A percentile compares a stretch with the other conserved stretches of the same genome.
These are phyloP conservation scores for Phytopythium chamaehyphon DNA, from an alignment of 352 stramenopile genomes.

Conservation along the genomic window DNA sequence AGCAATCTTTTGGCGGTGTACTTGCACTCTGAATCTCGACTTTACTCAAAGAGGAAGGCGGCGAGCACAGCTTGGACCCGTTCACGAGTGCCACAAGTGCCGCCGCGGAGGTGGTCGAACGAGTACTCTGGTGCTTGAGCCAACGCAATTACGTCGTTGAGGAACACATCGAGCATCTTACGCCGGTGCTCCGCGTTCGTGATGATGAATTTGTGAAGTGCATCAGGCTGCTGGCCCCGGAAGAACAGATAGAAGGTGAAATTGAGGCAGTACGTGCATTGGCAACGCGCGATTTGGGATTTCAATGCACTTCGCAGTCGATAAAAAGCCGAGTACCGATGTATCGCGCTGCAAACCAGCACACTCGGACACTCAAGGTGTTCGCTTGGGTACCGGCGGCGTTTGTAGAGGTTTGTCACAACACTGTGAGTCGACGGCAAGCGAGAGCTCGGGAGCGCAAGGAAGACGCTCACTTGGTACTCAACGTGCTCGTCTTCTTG, in stretches of 20 bases:
- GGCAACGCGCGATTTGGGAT: constrained; percentile 29
- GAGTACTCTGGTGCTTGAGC: no score
- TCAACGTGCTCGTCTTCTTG: constrained; percentile 27
- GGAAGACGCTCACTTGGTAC: constrained; percentile 49
- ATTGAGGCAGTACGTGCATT: constrained; percentile 56
- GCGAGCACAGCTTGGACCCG: no score
- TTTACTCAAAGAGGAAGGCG: no score
- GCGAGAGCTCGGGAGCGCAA: constrained; percentile 39
- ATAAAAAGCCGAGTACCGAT: constrained; percentile 59
- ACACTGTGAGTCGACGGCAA: no score
- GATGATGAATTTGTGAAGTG: constrained; percentile 24
- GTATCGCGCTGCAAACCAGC: constrained; percentile 41
- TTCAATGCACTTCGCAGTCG: constrained; percentile 37
- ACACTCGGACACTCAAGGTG: constrained; percentile 23
- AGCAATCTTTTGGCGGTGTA: no score
- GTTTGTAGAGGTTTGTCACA: no score
- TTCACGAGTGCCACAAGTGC: no score
- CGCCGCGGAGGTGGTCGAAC: no score
- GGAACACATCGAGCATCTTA: constrained; percentile 27
- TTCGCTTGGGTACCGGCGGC: constrained; percentile 17
- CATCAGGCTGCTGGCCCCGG: constrained; percentile 34
- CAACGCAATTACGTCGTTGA: no score
- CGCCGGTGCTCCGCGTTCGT: constrained; percentile 35
- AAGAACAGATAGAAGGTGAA: constrained; percentile 51
- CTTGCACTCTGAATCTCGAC: no score